Percentiles rank a stretch among this genome's conserved stretches.
Conservation (phyloP, 257 asterid genomes). For the Marsdenia floribunda region DNA sequence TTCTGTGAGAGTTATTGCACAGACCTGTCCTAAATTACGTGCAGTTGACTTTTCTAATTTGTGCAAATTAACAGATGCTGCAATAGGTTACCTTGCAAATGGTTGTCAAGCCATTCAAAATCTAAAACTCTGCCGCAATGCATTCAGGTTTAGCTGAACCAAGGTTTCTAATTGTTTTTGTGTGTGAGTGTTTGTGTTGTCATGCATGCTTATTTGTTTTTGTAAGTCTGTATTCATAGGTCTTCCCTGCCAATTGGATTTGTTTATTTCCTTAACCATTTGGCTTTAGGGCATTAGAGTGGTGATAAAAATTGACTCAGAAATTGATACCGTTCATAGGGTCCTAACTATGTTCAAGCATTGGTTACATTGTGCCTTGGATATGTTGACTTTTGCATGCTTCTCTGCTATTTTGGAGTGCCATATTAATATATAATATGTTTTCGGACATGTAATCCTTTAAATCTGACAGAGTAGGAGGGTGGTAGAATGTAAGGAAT, state of each 20-base stretch:
- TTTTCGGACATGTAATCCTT: neutral
- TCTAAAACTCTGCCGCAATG: slow-evolving; percentile 59
- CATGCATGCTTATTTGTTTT: neutral
- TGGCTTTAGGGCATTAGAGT: neutral
- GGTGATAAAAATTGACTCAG: neutral
- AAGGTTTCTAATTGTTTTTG: neutral
- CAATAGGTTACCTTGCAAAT: slow-evolving; percentile 76
- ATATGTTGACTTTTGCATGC: neutral
- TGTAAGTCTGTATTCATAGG: neutral
- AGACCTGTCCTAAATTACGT: slow-evolving; percentile 46
- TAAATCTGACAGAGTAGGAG: neutral
- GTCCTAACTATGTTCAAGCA: neutral
- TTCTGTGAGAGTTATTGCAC: slow-evolving; percentile 59
- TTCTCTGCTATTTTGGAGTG: neutral
- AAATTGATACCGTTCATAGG: neutral
- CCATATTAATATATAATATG: neutral
- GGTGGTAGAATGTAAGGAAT: neutral
- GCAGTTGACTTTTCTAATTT: slow-evolving; percentile 62
- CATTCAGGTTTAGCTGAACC: slow-evolving; percentile 51
- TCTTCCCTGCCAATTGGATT: neutral
- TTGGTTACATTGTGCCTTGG: neutral
- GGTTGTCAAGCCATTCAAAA: slow-evolving; percentile 62
- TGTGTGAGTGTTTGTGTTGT: neutral
- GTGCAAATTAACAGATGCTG: slow-evolving; percentile 66
- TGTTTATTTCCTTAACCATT: neutral